These are phyloP conservation scores for Terfezia boudieri DNA, from an alignment of 495 filamentous ascomycete species.

Conservation along the genomic window DNA sequence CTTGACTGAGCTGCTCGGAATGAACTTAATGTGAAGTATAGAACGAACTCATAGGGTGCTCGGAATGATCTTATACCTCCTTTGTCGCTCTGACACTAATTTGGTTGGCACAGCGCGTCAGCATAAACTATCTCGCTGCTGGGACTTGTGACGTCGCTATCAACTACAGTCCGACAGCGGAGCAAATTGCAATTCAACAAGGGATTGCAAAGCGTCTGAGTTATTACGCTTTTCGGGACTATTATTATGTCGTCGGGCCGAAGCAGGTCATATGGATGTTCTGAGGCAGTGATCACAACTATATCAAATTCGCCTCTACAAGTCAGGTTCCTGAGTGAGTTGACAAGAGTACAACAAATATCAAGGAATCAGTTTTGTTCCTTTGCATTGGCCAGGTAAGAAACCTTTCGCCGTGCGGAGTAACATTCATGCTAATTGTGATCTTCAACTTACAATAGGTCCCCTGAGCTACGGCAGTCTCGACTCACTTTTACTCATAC, in stretches of 20 bases:
- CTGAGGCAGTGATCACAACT: conserved; percentile 18
- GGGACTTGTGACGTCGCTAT: too few relatives aligned
- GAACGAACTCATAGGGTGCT: too few relatives aligned
- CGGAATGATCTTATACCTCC: too few relatives aligned
- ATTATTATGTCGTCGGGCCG: conserved; percentile 23
- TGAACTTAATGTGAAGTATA: too few relatives aligned
- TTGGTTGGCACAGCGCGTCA: too few relatives aligned
- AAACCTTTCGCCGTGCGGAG: neutral
- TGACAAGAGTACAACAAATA: conserved; percentile 28
- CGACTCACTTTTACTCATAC: too few relatives aligned
- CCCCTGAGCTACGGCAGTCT: conserved; percentile 23
- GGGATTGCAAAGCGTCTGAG: conserved; percentile 10
- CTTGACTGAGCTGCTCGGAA: too few relatives aligned
- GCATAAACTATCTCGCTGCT: too few relatives aligned
- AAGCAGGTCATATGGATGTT: conserved; percentile 17
- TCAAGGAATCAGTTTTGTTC: conserved; percentile 28
- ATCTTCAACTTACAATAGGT: conserved; percentile 16
- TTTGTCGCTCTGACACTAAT: too few relatives aligned
- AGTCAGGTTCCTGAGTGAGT: conserved; percentile 21
- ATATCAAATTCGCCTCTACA: conserved; percentile 1
- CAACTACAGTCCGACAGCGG: too few relatives aligned
- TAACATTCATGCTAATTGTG: neutral
- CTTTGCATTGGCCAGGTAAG: conserved; percentile 23
- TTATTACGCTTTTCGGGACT: conserved; percentile 23
- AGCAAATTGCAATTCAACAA: too few relatives aligned